phyloP scores from a whole-genome alignment of 139 green algal genomes.

The Chlamydomonas sp. region DNA sequence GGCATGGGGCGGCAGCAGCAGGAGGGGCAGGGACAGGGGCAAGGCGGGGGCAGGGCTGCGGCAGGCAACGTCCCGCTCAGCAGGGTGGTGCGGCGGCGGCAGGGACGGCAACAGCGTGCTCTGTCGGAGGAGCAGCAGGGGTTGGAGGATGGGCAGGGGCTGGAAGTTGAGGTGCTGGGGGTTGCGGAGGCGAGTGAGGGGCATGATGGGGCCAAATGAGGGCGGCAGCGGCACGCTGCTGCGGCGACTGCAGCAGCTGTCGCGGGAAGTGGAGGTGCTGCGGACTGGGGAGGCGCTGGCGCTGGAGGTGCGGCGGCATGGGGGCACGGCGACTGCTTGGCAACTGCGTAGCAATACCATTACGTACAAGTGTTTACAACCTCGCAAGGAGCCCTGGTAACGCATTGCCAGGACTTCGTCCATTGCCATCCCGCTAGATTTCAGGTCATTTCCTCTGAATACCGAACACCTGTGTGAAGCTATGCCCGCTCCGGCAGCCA shows the following conservation, averaged over 20 bases:
- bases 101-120: too few species aligned
- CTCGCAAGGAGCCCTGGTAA: background rate
- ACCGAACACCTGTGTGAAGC: too few species aligned
- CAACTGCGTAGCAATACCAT: background rate
- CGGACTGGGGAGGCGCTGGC: conserved; percentile 19
- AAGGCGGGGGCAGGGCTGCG: too few species aligned
- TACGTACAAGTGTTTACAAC: background rate
- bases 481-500: too few species aligned
- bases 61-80: too few species aligned
- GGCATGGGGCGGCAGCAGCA: too few species aligned
- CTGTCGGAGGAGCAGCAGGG: too few species aligned
- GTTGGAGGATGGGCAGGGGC: too few species aligned
- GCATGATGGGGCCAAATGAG: background rate
- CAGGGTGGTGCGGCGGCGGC: too few species aligned
- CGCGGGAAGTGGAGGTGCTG: background rate
- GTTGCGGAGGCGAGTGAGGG: background rate
- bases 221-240: background rate
- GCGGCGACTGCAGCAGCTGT: background rate
- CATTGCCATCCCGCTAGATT: background rate
- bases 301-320: conserved; percentile 9
- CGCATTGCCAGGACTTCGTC: background rate
- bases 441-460: background rate
- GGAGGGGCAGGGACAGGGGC: too few species aligned
- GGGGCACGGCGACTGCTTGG: background rate
- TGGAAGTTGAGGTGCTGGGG: background rate